Base-by-base conservation (phyloP, 805 yeast species). In the Scheffersomyces stipitis region DNA sequence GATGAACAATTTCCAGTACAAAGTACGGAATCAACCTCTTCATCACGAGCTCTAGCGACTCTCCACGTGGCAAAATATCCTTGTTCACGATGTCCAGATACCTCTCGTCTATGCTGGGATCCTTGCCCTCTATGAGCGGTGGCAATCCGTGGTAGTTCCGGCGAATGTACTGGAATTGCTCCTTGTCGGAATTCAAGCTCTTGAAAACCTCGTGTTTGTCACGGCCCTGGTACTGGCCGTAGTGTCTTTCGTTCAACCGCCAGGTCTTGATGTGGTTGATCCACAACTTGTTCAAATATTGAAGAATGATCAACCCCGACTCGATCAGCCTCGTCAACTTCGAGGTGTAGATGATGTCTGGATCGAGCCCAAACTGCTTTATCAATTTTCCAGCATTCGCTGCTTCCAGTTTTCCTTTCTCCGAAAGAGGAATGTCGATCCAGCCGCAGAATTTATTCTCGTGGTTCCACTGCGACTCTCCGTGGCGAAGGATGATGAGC, bases 371-470 rank as follows among this genome's bases (percentile, higher is more conserved):
- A 22, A 51, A 31, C 31, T 51, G 35, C 22, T 40, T 28, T 22
- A 69, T 65, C 33, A 69, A 54, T 29, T 64, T 53, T 1, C 66
- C 70, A 5, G 72, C 75, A 36, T 58, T 48, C 13, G 42, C 39
- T 1, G 75, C 75, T 46, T 69, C 75, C 5, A 49, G 28, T 35
- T 56, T 51, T 4, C 75, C 75, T 37, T 62, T 64, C 5, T 45
- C 53, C 20, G 64, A 54, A 15, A 69, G 54, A 20, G 69, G 64
- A n/a, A 65, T 55, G 40, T 69, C 75, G 16, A 69, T 62, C 75
- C 75, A 69, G 10, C 75, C 75, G 36, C 73, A 65, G 45, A 69
- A 69, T 44, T 58, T 62, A 47, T 65, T 66, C 32, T 62, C 70
- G 33, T 67, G 64, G 41, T 69, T 69, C 64, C 71, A 64, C 46